Conservation (phyloP, 2,329 filamentous ascomycete genomes). For the Pleurostoma richardsiae region DNA sequence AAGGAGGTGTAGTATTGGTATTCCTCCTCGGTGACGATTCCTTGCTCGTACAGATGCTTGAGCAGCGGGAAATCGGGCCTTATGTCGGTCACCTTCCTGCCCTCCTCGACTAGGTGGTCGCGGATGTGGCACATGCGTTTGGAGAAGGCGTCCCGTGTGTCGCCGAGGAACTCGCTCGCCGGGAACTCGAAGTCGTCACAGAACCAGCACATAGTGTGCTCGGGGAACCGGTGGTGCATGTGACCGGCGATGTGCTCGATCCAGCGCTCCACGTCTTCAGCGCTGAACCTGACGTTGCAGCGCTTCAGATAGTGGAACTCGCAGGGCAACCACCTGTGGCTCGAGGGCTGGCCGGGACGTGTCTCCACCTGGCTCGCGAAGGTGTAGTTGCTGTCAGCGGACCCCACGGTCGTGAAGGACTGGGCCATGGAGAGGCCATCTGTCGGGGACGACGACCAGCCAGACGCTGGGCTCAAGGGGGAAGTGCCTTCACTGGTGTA, state of each 20-base stretch:
- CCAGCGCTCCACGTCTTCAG: slow-evolving; percentile 35
- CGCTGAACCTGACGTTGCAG: slow-evolving; percentile 32
- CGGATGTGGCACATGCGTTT: slow-evolving; percentile 45
- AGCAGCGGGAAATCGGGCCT: slow-evolving; percentile 36
- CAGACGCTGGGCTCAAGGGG: no score
- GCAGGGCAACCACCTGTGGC: slow-evolving; percentile 21
- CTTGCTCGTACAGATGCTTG: slow-evolving; percentile 27
- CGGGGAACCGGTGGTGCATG: slow-evolving; percentile 25
- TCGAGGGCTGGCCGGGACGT: no score
- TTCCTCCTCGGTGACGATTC: slow-evolving; percentile 26
- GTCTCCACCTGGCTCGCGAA: no score
- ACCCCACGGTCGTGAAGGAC: no score
- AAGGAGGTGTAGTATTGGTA: no score
- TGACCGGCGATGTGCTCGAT: slow-evolving; percentile 38
- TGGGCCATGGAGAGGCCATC: no score
- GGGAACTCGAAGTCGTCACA: slow-evolving; percentile 33
- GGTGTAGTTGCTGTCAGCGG: no score
- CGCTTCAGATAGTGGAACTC: slow-evolving; percentile 31
- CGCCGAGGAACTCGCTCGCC: slow-evolving; percentile 3
- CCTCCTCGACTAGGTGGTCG: slow-evolving; percentile 30
- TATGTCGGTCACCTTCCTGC: slow-evolving; percentile 13
- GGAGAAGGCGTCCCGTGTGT: slow-evolving; percentile 21
- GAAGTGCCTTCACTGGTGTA: no score
- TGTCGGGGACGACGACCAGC: no score
- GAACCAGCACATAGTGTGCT: slow-evolving; percentile 40